phyloP scores from a whole-genome alignment of 768 basidiomycete species.

The Mycena galericulata region DNA sequence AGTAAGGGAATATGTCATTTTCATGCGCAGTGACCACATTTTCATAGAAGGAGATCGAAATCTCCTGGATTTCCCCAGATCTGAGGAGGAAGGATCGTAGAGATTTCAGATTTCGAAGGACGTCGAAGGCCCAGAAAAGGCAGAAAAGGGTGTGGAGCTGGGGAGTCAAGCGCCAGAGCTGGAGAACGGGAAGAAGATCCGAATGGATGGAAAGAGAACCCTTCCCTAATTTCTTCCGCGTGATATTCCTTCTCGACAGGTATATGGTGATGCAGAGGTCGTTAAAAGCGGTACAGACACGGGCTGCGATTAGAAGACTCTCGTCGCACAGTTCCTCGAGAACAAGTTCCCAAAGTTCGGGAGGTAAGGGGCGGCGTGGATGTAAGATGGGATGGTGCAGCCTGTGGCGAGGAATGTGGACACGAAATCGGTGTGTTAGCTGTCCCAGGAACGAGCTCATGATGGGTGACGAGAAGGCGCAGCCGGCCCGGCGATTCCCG shows the following conservation, averaged over 20 bases:
- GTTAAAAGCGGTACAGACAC: background rate
- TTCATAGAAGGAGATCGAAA: background rate
- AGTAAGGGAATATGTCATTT: background rate
- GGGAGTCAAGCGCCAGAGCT: background rate
- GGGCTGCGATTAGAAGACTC: background rate
- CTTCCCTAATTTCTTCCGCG: background rate
- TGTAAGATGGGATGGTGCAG: too few species aligned
- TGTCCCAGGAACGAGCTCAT: too few species aligned
- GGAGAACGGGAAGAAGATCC: background rate
- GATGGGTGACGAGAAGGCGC: too few species aligned
- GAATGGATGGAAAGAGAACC: background rate
- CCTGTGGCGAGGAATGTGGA: too few species aligned
- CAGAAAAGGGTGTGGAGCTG: background rate
- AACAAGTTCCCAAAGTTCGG: background rate
- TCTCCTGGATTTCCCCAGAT: background rate
- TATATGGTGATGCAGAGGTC: background rate
- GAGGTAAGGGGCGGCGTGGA: too few species aligned
- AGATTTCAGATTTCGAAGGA: background rate
- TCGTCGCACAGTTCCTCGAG: background rate
- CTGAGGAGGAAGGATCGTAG: background rate
- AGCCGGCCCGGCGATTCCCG: too few species aligned
- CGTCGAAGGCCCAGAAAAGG: background rate
- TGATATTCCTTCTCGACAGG: background rate
- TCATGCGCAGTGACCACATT: background rate
- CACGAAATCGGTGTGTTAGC: too few species aligned